Conservation (phyloP, 2,329 filamentous ascomycete species). For the Torrubiellomyces zombiae region DNA sequence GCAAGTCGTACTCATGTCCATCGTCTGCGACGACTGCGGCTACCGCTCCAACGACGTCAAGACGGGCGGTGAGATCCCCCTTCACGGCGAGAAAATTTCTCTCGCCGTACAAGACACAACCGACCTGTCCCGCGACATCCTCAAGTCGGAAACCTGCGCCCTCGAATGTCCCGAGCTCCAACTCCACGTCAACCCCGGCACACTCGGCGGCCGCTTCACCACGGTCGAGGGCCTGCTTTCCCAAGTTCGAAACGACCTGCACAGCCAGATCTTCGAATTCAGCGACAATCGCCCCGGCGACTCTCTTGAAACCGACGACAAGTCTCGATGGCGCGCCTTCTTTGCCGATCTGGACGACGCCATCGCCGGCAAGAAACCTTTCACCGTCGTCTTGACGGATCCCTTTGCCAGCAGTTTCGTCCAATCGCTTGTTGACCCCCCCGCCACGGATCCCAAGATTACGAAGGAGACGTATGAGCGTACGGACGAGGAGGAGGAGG, state of each 20-base stretch:
- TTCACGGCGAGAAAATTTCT: slow-evolving; percentile 68
- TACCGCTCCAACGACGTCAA: slow-evolving; percentile 96
- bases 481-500: slow-evolving; percentile 84
- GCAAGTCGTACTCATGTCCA: slow-evolving; percentile 91
- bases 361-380: slow-evolving; percentile 64
- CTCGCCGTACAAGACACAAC: slow-evolving; percentile 50
- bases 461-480: slow-evolving; percentile 67
- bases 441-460: slow-evolving; percentile 59
- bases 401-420: slow-evolving; percentile 88
- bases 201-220: slow-evolving; percentile 88
- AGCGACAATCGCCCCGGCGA: slow-evolving; percentile 54
- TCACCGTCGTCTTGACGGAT: slow-evolving; percentile 71
- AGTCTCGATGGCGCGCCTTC: slow-evolving; percentile 62
- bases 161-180: slow-evolving; percentile 76
- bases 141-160: slow-evolving; percentile 87
- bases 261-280: slow-evolving; percentile 70
- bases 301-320: slow-evolving; percentile 51
- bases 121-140: slow-evolving; percentile 80
- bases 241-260: slow-evolving; percentile 80
- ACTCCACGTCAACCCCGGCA: slow-evolving; percentile 80
- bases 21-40: slow-evolving; percentile 78
- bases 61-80: slow-evolving; percentile 83
- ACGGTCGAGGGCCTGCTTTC: slow-evolving; percentile 89
- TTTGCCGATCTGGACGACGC: slow-evolving; percentile 62
- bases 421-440: slow-evolving; percentile 69